Conservation (phyloP, 1,139 yeast species). For the Kodamaea alishanica region DNA sequence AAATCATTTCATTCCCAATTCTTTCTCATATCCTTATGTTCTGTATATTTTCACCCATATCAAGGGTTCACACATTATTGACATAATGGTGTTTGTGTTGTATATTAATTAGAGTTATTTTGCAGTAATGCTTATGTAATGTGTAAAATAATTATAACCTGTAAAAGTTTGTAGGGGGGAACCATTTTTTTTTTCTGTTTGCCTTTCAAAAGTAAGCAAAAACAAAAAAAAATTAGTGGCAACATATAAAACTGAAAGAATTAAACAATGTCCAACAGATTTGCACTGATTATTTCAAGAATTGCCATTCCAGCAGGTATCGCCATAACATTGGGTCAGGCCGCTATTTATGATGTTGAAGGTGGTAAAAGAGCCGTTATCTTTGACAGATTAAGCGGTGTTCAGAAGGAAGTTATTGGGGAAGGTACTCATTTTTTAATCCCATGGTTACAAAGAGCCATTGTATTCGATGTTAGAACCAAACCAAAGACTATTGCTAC, state of each 20-base stretch:
- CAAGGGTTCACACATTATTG: no score
- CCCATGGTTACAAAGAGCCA: conserved; percentile 95
- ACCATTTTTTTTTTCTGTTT: no score
- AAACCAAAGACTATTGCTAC: conserved; percentile 89
- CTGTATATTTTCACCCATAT: no score
- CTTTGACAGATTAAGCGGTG: conserved; percentile 89
- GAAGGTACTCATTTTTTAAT: conserved; percentile 95
- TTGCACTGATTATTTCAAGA: conserved; percentile 38
- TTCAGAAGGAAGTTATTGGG: conserved; percentile 78
- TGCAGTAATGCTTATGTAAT: no score
- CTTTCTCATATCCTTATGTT: no score
- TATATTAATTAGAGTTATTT: no score
- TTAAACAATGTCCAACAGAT: conserved; percentile 33
- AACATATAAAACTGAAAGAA: not conserved
- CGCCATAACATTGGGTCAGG: conserved; percentile 62
- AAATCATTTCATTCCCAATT: no score
- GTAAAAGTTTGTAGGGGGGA: no score
- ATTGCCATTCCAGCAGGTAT: conserved; percentile 71
- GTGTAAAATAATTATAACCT: no score
- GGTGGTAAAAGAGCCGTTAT: conserved; percentile 97
- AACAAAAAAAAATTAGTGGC: conserved; percentile 9
- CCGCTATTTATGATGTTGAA: conserved; percentile 84
- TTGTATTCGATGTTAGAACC: conserved; percentile 87
- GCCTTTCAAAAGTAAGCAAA: no score
- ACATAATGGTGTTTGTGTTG: no score